Percentiles rank a stretch among this genome's conserved stretches.
Conservation (phyloP, 345 rosid genomes). For the Linum trigynum region DNA sequence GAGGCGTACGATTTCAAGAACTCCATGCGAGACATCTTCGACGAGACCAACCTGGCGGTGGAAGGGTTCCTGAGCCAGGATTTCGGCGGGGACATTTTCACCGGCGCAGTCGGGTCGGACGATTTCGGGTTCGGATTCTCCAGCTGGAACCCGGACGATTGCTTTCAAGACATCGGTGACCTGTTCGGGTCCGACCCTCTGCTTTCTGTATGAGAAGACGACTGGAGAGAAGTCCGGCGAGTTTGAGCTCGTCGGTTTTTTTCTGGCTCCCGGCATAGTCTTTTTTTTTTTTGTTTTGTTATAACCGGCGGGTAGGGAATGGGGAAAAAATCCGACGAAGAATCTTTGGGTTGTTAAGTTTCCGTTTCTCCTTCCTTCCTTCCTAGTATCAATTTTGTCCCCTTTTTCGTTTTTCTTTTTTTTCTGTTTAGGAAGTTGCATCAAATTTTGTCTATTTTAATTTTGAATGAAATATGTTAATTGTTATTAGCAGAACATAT, state of each 20-base stretch:
- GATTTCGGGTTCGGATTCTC: conserved; percentile 44
- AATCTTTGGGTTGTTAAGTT: conserved; percentile 5
- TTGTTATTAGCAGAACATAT: not conserved
- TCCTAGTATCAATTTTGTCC: conserved; percentile 5
- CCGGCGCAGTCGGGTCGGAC: conserved; percentile 22
- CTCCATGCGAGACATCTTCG: conserved; percentile 37
- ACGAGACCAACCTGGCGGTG: conserved; percentile 17
- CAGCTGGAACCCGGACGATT: conserved; percentile 42
- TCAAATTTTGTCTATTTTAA: conserved; percentile 6
- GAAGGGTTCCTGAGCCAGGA: conserved; percentile 27
- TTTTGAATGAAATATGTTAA: conserved; percentile 11
- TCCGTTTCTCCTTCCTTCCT: not conserved
- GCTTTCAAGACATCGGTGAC: conserved; percentile 72
- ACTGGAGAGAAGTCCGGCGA: not conserved
- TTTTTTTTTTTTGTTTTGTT: conserved; percentile 31
- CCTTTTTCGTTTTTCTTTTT: conserved; percentile 4
- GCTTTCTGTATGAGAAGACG: conserved; percentile 28
- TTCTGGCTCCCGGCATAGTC: conserved; percentile 32
- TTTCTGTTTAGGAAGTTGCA: conserved; percentile 11
- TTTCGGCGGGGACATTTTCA: conserved; percentile 24
- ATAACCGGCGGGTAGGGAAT: conserved; percentile 19
- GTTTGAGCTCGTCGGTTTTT: conserved; percentile 2
- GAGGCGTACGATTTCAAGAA: conserved; percentile 46
- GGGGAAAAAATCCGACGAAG: conserved; percentile 17
- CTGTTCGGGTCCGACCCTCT: conserved; percentile 65